Evolutionary conservation across 371 early-diverging fungal genomes (phyloP).

Genomic region (Phascolomyces articulosus): DNA sequence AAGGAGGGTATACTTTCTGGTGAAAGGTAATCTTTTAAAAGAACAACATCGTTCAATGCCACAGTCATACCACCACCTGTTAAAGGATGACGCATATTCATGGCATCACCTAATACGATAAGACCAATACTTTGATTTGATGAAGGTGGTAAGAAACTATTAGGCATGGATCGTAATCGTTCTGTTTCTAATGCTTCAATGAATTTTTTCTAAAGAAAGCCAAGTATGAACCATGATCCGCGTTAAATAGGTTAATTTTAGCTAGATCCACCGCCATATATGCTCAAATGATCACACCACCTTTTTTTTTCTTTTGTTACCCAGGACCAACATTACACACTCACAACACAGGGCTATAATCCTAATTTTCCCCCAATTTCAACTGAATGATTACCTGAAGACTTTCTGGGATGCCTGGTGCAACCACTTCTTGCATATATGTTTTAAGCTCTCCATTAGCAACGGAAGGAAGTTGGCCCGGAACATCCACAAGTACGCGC

Average conservation of each 20-base stretch:
- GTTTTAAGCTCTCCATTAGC: slow-evolving; percentile 65
- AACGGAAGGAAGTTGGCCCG: slow-evolving; percentile 77
- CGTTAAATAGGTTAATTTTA: background rate
- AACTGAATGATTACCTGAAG: slow-evolving; percentile 44
- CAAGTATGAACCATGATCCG: slow-evolving; percentile 4
- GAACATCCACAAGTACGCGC: slow-evolving; percentile 91
- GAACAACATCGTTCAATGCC: slow-evolving; percentile 87
- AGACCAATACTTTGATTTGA: slow-evolving; percentile 69
- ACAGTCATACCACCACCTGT: slow-evolving; percentile 98
- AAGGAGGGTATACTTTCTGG: slow-evolving; percentile 56
- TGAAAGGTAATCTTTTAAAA: slow-evolving; percentile 58
- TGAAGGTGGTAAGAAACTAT: slow-evolving; percentile 83
- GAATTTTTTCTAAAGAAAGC: slow-evolving; percentile 56
- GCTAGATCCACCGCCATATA: slow-evolving; percentile 15
- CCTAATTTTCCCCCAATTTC: no score
- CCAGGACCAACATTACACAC: slow-evolving; percentile 7
- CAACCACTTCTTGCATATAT: slow-evolving; percentile 64
- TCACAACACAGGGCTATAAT: no score
- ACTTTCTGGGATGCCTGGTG: slow-evolving; percentile 73
- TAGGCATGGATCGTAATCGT: slow-evolving; percentile 87
- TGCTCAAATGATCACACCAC: no score
- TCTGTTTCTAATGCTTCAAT: slow-evolving; percentile 71
- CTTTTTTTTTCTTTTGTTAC: no score
- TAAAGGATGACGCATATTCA: slow-evolving; percentile 94
- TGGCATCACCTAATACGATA: slow-evolving; percentile 89